Percentiles rank a stretch among this genome's conserved stretches.
phyloP scores from a whole-genome alignment of 73 alveolate species.

The Durusdinium trenchii region DNA sequence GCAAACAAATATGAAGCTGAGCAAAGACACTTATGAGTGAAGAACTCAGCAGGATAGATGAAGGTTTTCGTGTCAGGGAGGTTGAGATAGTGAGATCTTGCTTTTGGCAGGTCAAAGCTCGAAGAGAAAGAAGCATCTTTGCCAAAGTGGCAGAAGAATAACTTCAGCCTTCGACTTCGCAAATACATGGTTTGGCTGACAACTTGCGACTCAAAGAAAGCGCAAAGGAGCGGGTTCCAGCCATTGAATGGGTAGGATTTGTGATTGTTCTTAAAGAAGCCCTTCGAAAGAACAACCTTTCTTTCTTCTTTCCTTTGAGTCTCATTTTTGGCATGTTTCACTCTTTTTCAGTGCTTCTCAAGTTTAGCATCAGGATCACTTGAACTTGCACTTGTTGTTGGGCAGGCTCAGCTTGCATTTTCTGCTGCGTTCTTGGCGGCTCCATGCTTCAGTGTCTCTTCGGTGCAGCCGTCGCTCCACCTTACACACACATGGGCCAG shows the following conservation, averaged over 20 bases:
- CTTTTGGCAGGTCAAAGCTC: not conserved
- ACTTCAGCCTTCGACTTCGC: not conserved
- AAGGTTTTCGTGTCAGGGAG: too few species aligned
- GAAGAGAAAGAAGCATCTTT: constrained; percentile 63
- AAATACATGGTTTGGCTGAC: constrained; percentile 45
- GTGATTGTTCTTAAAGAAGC: too few species aligned
- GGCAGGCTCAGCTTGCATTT: constrained; percentile 48
- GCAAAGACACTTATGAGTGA: too few species aligned
- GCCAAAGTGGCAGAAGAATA: constrained; percentile 35
- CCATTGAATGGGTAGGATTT: not conserved
- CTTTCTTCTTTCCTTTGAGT: too few species aligned
- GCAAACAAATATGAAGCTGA: too few species aligned
- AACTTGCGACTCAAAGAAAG: constrained; percentile 5
- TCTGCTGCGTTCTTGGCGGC: constrained; percentile 7
- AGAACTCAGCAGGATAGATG: too few species aligned
- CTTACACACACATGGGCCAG: not conserved
- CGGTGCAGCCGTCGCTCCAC: constrained; percentile 57
- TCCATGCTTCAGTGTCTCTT: not conserved
- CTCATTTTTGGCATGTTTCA: too few species aligned
- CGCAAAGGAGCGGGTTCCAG: constrained; percentile 7
- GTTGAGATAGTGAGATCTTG: too few species aligned
- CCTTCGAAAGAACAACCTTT: too few species aligned
- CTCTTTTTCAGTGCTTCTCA: too few species aligned
- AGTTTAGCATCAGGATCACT: not conserved
- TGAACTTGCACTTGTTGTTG: not conserved